Base-by-base conservation (phyloP, 2,329 filamentous ascomycete species). In the Pseudogymnoascus sp. region DNA sequence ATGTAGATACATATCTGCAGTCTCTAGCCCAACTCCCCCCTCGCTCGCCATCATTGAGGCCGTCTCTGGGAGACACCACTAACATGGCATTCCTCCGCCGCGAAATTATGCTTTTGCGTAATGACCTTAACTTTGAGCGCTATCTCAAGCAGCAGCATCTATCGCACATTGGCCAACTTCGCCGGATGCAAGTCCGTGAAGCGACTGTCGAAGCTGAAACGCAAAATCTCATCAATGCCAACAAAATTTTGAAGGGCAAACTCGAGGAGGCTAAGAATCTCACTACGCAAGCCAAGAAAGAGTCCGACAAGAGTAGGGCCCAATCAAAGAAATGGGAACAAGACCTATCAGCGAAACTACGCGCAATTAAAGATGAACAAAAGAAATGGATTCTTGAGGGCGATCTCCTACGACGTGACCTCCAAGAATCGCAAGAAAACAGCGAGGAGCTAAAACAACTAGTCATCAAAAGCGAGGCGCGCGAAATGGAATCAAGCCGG, bases 81-180 rank as follows among this genome's bases (percentile, higher is more conserved):
- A 76, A 80, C 63, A 70, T 81, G 28, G 76, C 81, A 1, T 83
- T 85, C 67, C 76, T 94, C 3, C 86, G 91, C 67, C 83, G 88
- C 44, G 87, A 92, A 69, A 83, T 91, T n/a, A 82, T 91, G 62
- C 77, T 92, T 1, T 75, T 94, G 10, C 85, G 88, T 50, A 94
- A 92, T 66, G 90, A 94, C 69, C 78, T 94, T 47, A 90, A 89
- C 67, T 94, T 93, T 70, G 91, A 94, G 73, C 82, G 89, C 25
- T 93, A 91, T 73, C 81, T 93, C 69, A 93, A 92, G 72, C 85
- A 91, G 67, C 90, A 94, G 70, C 90, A 93, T 72, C 84, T 92
- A 67, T 84, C 87, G 1, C 89, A 93, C 64, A 92, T 94, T 71
- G 89, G 89, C 0, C 88, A 91, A 70, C 76, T 94, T 44, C 87